These are phyloP conservation scores for Candida tropicalis DNA, from an alignment of 1,139 yeast species.

Conservation along the genomic window DNA sequence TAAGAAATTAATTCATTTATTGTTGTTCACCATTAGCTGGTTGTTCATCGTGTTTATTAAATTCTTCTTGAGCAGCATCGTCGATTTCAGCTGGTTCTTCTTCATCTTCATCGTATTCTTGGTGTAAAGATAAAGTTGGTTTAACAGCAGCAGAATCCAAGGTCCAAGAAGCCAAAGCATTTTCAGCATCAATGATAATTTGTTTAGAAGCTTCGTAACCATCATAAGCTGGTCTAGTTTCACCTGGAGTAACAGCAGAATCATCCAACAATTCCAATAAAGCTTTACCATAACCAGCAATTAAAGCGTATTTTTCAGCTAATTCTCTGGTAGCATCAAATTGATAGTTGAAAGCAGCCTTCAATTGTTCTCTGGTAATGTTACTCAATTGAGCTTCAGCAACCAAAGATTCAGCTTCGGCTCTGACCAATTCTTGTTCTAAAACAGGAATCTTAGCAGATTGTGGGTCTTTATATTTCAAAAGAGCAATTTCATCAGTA, in stretches of 20 bases:
- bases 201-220: conserved; percentile 98
- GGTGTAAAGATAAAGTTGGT: conserved; percentile 90
- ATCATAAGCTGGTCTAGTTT: conserved; percentile 96
- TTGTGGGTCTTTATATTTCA: conserved; percentile 97
- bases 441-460: conserved; percentile 92
- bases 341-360: conserved; percentile 96
- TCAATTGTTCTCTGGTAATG: conserved; percentile 96
- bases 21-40: conserved; percentile 8
- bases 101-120: conserved; percentile 68
- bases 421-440: conserved; percentile 98
- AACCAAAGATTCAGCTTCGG: conserved; percentile 97
- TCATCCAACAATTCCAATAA: conserved; percentile 93
- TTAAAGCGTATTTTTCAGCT: conserved; percentile 93
- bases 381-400: conserved; percentile 99
- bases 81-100: conserved; percentile 56
- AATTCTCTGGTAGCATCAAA: conserved; percentile 96
- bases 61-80: conserved; percentile 50
- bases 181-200: conserved; percentile 95
- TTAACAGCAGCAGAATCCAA: conserved; percentile 92
- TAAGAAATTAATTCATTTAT: background rate
- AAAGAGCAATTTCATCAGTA: conserved; percentile 95
- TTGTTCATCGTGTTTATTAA: conserved; percentile 41
- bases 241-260: conserved; percentile 98
- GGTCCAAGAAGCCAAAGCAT: conserved; percentile 95
- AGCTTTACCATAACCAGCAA: conserved; percentile 99